Base-by-base conservation (phyloP, 1,284 basidiomycete species). In the Caloboletus firmus region DNA sequence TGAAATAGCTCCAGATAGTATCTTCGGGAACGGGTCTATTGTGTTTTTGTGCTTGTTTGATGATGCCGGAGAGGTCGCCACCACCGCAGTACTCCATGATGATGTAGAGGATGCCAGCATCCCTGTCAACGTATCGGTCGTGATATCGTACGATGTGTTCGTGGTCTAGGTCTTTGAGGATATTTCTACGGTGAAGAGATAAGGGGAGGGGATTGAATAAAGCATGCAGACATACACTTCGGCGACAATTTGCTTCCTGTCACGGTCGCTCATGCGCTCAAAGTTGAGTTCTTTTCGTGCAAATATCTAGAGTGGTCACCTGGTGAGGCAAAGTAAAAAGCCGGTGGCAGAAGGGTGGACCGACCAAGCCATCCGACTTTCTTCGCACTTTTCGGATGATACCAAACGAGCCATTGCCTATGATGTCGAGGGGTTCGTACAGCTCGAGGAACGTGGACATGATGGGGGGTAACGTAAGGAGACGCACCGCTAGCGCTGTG, bases 81-180 rank as follows among this genome's bases (percentile, higher is more conserved):
- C 94, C 93, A 9, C 93, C 92, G 69, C 95, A 98, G 69, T 91
- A 97, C 76, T 97, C 95, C 95, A 97, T 98, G 58, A 97, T 79
- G 58, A 97, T 97, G 72, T 95, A 95, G 41, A 98, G 84, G 55
- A 93, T 90, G 43, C 93, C 92, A 46, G 90, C 89, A 54, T 95
- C 89, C 57, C 89, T 81, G 74, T 98, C 96, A 52, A 96, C 91
- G 67, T 91, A 84, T 58, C 93, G 82, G 76, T 96, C 93, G 62
- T 92, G 87, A 72, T 95, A 96, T 63, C 89, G 88, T 59, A 98
- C 96, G 59, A 98, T 98, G 72, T 98, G 91, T 65, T 93, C 90
- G 72, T 98, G 93, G 63, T 92, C 83, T 18, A 98, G 79, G 63
- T 95, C 93, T 73, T 97, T 96, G 55, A 98, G 83, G 62, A 98